phyloP scores from a whole-genome alignment of 257 asterid genomes.

The Lycium barbarum region DNA sequence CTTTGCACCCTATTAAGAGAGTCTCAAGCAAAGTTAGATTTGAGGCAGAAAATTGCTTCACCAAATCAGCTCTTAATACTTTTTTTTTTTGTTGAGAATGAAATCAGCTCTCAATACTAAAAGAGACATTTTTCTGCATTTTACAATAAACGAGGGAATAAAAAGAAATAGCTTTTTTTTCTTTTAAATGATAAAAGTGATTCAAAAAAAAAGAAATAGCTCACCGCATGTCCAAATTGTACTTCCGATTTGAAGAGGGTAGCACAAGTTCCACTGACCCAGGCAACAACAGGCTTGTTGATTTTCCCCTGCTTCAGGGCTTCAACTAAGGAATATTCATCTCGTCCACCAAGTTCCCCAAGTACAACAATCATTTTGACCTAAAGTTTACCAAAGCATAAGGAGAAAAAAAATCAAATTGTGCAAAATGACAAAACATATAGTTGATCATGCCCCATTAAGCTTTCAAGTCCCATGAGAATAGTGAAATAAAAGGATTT shows the following conservation, averaged over 20 bases:
- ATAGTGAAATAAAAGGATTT: not conserved
- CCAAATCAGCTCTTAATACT: not conserved
- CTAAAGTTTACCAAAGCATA: slow-evolving; percentile 44
- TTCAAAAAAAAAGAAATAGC: slow-evolving; percentile 34
- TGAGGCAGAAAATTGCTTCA: slow-evolving; percentile 21
- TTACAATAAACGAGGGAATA: not conserved
- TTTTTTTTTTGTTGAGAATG: not conserved
- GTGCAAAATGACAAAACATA: not conserved
- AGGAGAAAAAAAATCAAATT: not conserved
- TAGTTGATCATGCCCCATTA: not conserved
- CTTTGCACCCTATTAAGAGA: slow-evolving; percentile 83
- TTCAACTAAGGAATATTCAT: slow-evolving; percentile 96
- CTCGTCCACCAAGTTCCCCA: slow-evolving; percentile 99
- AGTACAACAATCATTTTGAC: slow-evolving; percentile 96
- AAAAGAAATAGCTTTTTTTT: slow-evolving; percentile 42
- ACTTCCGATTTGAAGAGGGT: slow-evolving; percentile 98
- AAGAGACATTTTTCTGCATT: slow-evolving; percentile 5
- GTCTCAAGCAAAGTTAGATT: slow-evolving; percentile 24
- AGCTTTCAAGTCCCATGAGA: not conserved
- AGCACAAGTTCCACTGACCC: slow-evolving; percentile 99
- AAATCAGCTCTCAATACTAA: not conserved
- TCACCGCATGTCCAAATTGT: slow-evolving; percentile 99
- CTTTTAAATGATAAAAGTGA: too few relatives aligned
- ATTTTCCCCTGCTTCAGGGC: slow-evolving; percentile 97
- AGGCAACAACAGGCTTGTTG: slow-evolving; percentile 94